These are phyloP conservation scores for Mycena chlorophos DNA, from an alignment of 768 basidiomycete genomes.

Conservation along the genomic window DNA sequence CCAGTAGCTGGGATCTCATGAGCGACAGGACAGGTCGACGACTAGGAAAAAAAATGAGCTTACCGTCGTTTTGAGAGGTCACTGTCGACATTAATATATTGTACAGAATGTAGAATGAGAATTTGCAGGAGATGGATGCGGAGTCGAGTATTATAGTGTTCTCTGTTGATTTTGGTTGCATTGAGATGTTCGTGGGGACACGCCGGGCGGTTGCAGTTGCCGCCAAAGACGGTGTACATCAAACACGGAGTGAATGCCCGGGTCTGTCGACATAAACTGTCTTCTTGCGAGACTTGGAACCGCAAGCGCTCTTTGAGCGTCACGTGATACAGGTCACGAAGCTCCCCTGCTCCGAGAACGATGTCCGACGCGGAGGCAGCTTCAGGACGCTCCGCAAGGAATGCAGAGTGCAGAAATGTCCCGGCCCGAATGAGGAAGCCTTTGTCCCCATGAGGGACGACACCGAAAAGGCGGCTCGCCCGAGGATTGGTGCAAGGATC, in stretches of 20 bases:
- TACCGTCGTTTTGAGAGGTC: conserved; percentile 26
- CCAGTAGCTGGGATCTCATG: conserved; percentile 39
- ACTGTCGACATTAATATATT: conserved; percentile 18
- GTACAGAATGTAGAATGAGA: conserved; percentile 41
- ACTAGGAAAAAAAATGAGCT: not conserved
- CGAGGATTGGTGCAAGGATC: conserved; percentile 10
- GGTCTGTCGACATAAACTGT: conserved; percentile 30
- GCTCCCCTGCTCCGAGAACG: conserved; percentile 20
- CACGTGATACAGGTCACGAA: conserved; percentile 27
- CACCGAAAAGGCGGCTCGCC: conserved; percentile 14
- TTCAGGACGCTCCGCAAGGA: not conserved
- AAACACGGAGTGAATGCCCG: conserved; percentile 43
- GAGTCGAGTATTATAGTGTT: conserved; percentile 44
- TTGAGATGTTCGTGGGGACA: conserved; percentile 44
- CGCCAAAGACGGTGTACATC: conserved; percentile 27
- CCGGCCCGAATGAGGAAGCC: conserved; percentile 16
- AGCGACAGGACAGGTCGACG: not conserved
- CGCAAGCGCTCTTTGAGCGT: conserved; percentile 30
- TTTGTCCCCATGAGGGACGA: conserved; percentile 7
- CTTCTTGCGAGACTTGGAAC: conserved; percentile 34
- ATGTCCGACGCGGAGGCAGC: conserved; percentile 10
- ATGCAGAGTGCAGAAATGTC: conserved; percentile 12
- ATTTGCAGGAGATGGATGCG: conserved; percentile 52
- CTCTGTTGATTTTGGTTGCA: conserved; percentile 20
- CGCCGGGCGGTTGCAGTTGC: conserved; percentile 30